Evolutionary conservation across 371 early-diverging fungal species (phyloP), one percentile per base, ranked within the genome.

Genomic region (Sporodiniella umbellata): DNA sequence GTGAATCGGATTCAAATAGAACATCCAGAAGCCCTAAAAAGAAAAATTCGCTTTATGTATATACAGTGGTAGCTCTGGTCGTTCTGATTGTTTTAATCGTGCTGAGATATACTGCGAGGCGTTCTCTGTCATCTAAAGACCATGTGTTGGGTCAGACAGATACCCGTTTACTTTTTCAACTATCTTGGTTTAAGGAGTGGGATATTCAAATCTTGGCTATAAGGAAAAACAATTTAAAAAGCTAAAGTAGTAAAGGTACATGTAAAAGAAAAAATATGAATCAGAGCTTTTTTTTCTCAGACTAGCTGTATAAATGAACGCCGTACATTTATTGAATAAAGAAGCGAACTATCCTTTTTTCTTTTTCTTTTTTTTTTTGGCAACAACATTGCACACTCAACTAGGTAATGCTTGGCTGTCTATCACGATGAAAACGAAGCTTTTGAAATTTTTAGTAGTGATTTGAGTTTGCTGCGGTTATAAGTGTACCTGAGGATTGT

Each of bases 401-500:
- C n/a, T n/a, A n/a, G n/a, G n/a, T n/a, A n/a, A n/a, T n/a, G n/a
- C n/a, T n/a, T n/a, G n/a, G n/a, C n/a, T n/a, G n/a, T n/a, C n/a
- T n/a, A n/a, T n/a, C n/a, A n/a, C 35, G 45, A 40, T 43, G 12
- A 21, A 40, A 24, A 19, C 25, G 54, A 49, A 48, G 28, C 35
- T 43, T 22, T 28, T 22, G 23, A 26, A 23, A 15, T 44, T 53
- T n/a, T 30, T 42, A 26, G 26, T 33, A 26, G 19, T 28, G 30
- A 28, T n/a, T n/a, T n/a, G n/a, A n/a, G n/a, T n/a, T n/a, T n/a
- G n/a, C n/a, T n/a, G n/a, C n/a, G n/a, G n/a, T n/a, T n/a, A n/a
- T n/a, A n/a, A n/a, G n/a, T 30, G 58, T 64, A 73, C 69, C 47
- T 62, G 49, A 11, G 77, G 77, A 38, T 77, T 77, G 22, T 64